These are phyloP conservation scores for Phytophthora tentaculata DNA, from an alignment of 352 stramenopile genomes.

Conservation along the genomic window DNA sequence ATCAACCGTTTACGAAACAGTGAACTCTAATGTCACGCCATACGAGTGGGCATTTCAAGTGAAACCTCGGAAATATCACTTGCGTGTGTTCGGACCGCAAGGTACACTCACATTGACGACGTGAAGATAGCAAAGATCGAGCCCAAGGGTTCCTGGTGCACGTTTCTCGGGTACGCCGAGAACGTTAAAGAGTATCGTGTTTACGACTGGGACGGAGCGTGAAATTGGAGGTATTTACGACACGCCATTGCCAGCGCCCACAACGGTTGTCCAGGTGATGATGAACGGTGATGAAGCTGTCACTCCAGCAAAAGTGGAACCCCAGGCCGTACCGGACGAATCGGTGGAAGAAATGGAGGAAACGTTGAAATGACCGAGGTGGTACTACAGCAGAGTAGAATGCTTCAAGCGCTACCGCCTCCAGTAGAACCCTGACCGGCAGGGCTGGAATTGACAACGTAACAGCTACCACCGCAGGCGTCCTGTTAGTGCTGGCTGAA, in stretches of 20 bases:
- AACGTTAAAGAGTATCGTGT: neutral
- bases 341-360: neutral
- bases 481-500: neutral
- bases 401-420: too few species aligned
- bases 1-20: neutral
- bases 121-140: neutral
- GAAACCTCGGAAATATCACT: neutral
- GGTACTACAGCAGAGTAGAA: neutral
- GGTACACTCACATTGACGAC: neutral
- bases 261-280: neutral
- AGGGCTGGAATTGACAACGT: neutral
- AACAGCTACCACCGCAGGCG: neutral
- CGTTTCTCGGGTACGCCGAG: neutral
- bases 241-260: neutral
- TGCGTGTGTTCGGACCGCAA: neutral
- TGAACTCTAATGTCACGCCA: neutral
- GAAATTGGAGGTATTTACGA: neutral
- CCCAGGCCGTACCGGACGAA: neutral
- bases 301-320: neutral
- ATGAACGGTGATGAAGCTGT: neutral
- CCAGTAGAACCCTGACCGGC: too few species aligned
- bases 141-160: neutral
- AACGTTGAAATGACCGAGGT: neutral
- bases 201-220: neutral
- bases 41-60: neutral